Evolutionary conservation across 2,329 filamentous ascomycete genomes (phyloP).

Genomic region (Orbilia javanica): DNA sequence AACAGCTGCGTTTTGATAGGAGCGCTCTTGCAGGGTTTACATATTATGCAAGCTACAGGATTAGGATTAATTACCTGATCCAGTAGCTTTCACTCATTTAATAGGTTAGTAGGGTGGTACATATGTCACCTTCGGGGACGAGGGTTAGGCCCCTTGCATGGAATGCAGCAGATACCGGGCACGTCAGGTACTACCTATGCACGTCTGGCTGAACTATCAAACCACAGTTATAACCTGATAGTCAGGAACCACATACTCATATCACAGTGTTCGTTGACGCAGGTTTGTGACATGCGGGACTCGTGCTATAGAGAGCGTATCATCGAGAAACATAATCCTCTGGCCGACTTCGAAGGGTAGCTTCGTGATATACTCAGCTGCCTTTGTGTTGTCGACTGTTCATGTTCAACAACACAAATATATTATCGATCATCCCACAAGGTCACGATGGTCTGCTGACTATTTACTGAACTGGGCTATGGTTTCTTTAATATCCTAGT

Average conservation of each 20-base stretch:
- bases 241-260: neutral
- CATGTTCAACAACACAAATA: conserved; percentile 43
- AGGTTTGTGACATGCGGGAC: neutral
- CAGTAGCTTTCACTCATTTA: neutral
- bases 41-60: neutral
- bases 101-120: neutral
- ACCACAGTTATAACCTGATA: neutral
- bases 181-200: neutral
- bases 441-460: conserved; percentile 48
- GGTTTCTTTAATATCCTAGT: neutral
- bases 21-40: conserved; percentile 28
- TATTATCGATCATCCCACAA: conserved; percentile 36
- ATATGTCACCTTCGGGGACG: conserved; percentile 2
- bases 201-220: neutral
- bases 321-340: conserved; percentile 5
- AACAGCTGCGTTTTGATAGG: conserved; percentile 46
- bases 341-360: neutral
- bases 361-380: conserved; percentile 54
- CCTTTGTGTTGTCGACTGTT: conserved; percentile 36
- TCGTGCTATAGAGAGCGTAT: neutral
- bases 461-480: conserved; percentile 21
- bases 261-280: neutral
- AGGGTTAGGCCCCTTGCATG: conserved; percentile 23
- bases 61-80: conserved; percentile 15
- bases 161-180: conserved; percentile 1